Base-by-base conservation (phyloP, 1,139 yeast species). In the Geotrichum cucujoidarum region DNA sequence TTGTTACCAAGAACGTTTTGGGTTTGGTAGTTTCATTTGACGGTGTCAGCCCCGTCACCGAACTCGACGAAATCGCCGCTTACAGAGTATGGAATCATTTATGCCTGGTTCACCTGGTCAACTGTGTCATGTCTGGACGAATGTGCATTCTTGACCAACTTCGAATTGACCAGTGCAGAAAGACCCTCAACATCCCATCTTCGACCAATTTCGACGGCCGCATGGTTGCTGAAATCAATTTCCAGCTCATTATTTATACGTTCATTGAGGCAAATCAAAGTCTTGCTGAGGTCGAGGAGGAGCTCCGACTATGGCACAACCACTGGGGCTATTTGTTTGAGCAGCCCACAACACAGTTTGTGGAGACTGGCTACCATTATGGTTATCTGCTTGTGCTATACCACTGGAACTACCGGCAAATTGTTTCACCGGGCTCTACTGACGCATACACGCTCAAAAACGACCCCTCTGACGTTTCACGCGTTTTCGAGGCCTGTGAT, bases 181-280 rank as follows among this genome's bases (percentile, higher is more conserved):
- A 83, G 7, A 76, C 83, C 1, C 68, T 83, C 41, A 79, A 81
- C 35, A 68, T 83, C 34, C 73, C 81, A 1, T 72, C 78, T 40
- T 80, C 92, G 0, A 83, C 92, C 2, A 83, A 83, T 58, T 86
- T 86, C 60, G 95, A 86, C 61, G 90, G 89, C 13, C 68, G 95
- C 53, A 84, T 86, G 81, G 83, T 85, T 14, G 83, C 90, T 47
- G 95, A 86, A 63, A 81, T 84, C 47, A 77, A 81, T 17, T 72
- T 84, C 10, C 77, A 83, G 49, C 65, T 79, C 31, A 73, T 82
- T 16, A 72, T 85, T 1, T 84, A 84, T 63, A 77, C 76, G 51
- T 83, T 74, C 59, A 68, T 81, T 29, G 85, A 81, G 58, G 61
- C 68, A 53, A 60, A 58, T 24, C 64, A 57, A 30, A 56, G 66